phyloP scores from a whole-genome alignment of 495 filamentous ascomycete species.

The Letharia columbiana region DNA sequence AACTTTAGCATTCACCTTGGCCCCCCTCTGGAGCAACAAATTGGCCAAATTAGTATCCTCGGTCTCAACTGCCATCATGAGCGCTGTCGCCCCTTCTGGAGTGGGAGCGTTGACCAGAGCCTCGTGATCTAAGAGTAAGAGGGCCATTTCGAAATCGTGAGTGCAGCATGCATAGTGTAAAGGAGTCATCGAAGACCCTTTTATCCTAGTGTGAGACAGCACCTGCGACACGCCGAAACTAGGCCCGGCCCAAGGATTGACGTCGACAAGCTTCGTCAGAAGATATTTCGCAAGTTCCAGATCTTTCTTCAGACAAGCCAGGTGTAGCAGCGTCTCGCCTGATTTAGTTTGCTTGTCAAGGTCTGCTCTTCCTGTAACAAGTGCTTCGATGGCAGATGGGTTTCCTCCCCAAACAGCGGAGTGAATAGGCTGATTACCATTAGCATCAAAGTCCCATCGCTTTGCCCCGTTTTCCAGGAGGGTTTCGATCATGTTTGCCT shows the following conservation, averaged over 20 bases:
- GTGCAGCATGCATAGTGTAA: constrained; percentile 19
- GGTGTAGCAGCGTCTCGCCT: constrained; percentile 18
- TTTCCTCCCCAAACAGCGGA: constrained; percentile 12
- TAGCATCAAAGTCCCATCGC: constrained; percentile 7
- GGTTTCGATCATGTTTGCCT: constrained; percentile 4
- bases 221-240: neutral
- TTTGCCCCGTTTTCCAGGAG: constrained; percentile 14
- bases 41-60: constrained; percentile 19
- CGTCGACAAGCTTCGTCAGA: constrained; percentile 12
- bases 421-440: constrained; percentile 19
- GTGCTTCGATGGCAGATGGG: constrained; percentile 1
- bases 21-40: constrained; percentile 17
- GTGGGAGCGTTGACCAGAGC: constrained; percentile 20
- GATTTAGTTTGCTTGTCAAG: constrained; percentile 16
- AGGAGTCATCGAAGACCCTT: constrained; percentile 15
- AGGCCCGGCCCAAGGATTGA: constrained; percentile 19
- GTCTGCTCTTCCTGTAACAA: constrained; percentile 11
- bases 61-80: constrained; percentile 23
- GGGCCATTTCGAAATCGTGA: constrained; percentile 18
- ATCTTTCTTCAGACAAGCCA: constrained; percentile 17
- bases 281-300: constrained; percentile 17
- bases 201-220: neutral
- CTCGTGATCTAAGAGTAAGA: constrained; percentile 13
- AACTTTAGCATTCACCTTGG: constrained; percentile 19
- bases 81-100: constrained; percentile 17